Base-by-base conservation (phyloP, 768 basidiomycete genomes). In the Pulveroboletus ravenelii region DNA sequence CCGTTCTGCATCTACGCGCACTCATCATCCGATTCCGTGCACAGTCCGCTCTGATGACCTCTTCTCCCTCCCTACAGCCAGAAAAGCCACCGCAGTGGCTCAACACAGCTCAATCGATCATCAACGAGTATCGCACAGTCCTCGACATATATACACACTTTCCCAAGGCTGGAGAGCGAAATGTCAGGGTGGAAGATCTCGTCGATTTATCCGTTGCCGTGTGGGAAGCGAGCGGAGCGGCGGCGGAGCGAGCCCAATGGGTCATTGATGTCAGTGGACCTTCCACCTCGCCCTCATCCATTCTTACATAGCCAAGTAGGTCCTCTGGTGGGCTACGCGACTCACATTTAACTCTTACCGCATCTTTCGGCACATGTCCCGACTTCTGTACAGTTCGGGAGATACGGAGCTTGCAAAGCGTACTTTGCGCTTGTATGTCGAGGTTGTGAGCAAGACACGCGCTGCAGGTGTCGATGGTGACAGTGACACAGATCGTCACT, bases 301-400 rank as follows among this genome's bases (percentile, higher is more conserved):
- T 48, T 48, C 36, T 52, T 10, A 45, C 47, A 15, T 27, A 35
- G 12, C n/a, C 1, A 37, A 41, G 31, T 65, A 89, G 88, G 79
- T 92, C 18, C 77, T 97, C 2, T 95, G 92, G 88, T 93, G 92
- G 92, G 87, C 92, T 1, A 93, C 92, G 9, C 83, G 86, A 18
- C 78, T 93, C 18, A 98, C 95, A 0, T 96, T 97, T 75, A 93
- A 96, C 62, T 94, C 90, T 0, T 87, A 86, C 52, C 80, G 84
- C 9, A 72, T 97, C 8, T 79, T 90, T 48, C 84, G 94, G 1
- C 89, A 96, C 66, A 84, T 97, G 76, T 81, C 82, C 27, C 82
- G 87, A 1, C 68, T 94, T 2, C 69, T 89, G 14, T 79, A 82
- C 50, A 77, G 81, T 12, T 74, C 78, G 0, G 81, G 81, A 9